Conservation (phyloP, 345 rosid species). For the Boechera divaricarpa region DNA sequence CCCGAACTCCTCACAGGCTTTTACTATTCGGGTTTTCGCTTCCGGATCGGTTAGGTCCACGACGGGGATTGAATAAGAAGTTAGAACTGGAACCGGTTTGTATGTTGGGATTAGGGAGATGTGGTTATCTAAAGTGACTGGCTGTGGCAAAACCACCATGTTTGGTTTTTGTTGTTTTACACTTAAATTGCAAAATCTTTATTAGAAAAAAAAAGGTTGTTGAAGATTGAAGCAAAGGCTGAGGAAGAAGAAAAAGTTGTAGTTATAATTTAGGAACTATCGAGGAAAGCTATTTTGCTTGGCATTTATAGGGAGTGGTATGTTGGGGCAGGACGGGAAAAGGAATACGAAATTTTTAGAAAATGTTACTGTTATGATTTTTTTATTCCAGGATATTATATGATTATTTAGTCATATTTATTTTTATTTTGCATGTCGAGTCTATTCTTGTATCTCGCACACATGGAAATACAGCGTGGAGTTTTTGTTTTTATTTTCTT, state of each 20-base stretch:
- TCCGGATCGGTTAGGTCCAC: conserved; percentile 66
- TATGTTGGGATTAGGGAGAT: conserved; percentile 62
- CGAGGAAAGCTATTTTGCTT: conserved; percentile 31
- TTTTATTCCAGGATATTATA: conserved; percentile 13
- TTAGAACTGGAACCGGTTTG: conserved; percentile 51
- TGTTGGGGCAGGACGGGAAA: conserved; percentile 11
- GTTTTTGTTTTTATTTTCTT: conserved; percentile 42
- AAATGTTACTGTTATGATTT: neutral
- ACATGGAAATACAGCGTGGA: conserved; percentile 52
- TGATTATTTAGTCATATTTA: neutral
- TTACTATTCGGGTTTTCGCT: conserved; percentile 57
- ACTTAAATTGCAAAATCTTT: neutral
- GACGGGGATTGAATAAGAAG: conserved; percentile 55
- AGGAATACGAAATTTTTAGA: neutral
- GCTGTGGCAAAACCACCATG: conserved; percentile 78
- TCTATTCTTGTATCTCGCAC: conserved; percentile 41
- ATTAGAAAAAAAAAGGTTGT: neutral
- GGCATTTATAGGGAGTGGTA: conserved; percentile 42
- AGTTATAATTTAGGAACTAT: conserved; percentile 33
- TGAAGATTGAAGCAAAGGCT: conserved; percentile 13
- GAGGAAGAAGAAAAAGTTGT: conserved; percentile 20
- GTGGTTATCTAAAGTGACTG: conserved; percentile 56
- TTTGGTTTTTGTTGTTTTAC: conserved; percentile 18
- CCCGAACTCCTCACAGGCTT: conserved; percentile 77
- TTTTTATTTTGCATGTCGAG: conserved; percentile 23